Evolutionary conservation across 2,329 filamentous ascomycete species (phyloP), one percentile per base, ranked within the genome.

Genomic region (Pseudogymnoascus sp.): DNA sequence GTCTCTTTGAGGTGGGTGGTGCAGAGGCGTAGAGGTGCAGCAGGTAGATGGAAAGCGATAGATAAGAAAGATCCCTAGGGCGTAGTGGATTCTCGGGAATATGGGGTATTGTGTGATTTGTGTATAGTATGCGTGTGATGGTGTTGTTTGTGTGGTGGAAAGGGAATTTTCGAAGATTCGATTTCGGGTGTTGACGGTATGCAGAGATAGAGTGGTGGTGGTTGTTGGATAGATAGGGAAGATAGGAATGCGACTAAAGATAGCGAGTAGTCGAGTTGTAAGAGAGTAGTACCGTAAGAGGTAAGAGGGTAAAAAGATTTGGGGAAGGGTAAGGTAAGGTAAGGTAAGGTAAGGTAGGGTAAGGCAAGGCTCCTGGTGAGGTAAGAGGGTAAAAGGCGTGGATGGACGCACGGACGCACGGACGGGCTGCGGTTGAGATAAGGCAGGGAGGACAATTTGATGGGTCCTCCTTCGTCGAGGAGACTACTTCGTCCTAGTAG

Each of bases 91-190:
- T 12, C 12, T n/a, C 5, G 42, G 41, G 45, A 52, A 30, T 52
- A 52, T 52, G 45, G 45, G 45, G 45, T 52, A 52, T 30, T 52
- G 45, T 52, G 45, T 52, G 45, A 52, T 52, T 28, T 52, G 42
- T n/a, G 42, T 8, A 25, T 28, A 49, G 42, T 49, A 49, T 49
- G 22, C 5, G 45, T 52, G 42, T 30, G 25, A 25, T n/a, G 45
- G 9, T 3, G 4, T 7, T 16, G 45, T 52, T 52, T 52, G 45
- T 52, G 45, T 52, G 45, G 45, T 52, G 45, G 45, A 8, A 11
- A 19, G 16, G 33, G 33, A 35, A 35, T 41, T 52, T 52, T 30
- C 23, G 42, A 30, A 16, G 45, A 16, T 49, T 49, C 22, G 42
- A 49, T 25, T 12, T 42, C 45, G 45, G 45, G 45, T 52, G 45